These are phyloP conservation scores for Acer yangbiense DNA, from an alignment of 345 rosid genomes.

Conservation along the genomic window DNA sequence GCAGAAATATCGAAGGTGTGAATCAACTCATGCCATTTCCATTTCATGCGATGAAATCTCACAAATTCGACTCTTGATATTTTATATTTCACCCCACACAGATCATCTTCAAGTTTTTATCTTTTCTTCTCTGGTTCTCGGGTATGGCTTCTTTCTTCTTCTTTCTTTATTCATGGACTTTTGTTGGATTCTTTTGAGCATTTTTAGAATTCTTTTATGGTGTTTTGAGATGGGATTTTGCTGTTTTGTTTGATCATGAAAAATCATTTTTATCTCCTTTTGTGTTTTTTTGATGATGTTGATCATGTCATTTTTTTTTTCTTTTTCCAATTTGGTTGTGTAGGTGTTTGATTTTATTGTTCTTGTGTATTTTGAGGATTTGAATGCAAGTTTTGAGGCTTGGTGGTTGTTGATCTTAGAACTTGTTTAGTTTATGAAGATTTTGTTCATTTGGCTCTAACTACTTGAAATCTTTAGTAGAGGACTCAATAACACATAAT, in stretches of 20 bases:
- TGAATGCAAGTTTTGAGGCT: conserved; percentile 1
- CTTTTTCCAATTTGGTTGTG: not conserved
- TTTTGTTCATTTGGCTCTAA: not conserved
- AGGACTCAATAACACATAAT: not conserved
- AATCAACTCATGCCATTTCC: not conserved
- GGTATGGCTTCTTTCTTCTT: not conserved
- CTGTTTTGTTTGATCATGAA: not conserved
- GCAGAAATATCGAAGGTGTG: not conserved
- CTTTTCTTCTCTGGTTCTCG: conserved; percentile 1
- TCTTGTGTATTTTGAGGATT: not conserved
- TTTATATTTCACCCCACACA: not conserved
- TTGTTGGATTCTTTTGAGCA: not conserved
- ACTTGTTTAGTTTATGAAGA: not conserved
- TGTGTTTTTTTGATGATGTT: not conserved
- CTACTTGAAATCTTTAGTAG: not conserved
- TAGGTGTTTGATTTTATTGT: not conserved
- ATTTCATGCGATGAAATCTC: not conserved
- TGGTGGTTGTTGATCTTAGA: not conserved
- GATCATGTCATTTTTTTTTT: not conserved
- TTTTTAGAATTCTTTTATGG: not conserved
- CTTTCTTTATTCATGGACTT: not conserved
- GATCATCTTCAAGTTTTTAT: conserved; percentile 4
- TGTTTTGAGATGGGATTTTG: not conserved
- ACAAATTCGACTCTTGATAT: not conserved
- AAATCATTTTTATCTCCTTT: not conserved